Percentiles rank a stretch among this genome's conserved stretches.
Conservation (phyloP, 257 asterid genomes). For the Leonotis leonurus region DNA sequence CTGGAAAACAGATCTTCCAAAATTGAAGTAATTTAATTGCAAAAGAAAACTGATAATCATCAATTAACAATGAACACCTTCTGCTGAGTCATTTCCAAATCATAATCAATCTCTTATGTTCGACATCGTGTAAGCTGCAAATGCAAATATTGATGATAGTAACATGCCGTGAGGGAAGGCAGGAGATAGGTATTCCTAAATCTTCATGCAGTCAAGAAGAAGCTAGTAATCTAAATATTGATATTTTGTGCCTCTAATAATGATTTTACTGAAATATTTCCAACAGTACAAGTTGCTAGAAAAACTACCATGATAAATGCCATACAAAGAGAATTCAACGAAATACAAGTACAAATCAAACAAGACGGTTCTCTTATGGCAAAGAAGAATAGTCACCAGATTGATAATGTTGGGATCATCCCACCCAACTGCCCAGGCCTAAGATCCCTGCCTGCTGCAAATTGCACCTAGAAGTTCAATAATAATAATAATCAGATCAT, state of each 20-base stretch:
- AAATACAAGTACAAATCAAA: background rate
- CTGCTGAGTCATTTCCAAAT: no score
- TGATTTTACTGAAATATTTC: background rate
- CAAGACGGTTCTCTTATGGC: background rate
- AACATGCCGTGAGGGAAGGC: background rate
- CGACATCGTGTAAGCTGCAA: background rate
- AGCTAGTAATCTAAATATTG: background rate
- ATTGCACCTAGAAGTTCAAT: no score
- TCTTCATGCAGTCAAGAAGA: background rate
- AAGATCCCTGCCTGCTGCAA: no score
- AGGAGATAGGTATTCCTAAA: background rate
- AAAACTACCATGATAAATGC: background rate
- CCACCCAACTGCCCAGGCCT: no score
- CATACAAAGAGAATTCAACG: no score
- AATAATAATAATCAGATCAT: constrained; percentile 13
- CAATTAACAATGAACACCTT: no score
- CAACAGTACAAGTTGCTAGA: background rate
- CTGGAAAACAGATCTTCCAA: no score
- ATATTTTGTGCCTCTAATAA: background rate
- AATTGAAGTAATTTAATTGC: no score
- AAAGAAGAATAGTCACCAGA: constrained; percentile 43
- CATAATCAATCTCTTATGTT: no score
- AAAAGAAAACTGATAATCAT: no score
- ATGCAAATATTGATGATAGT: background rate
- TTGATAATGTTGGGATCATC: constrained; percentile 60